Conservation (phyloP, 352 stramenopile genomes). For the Pythium aristosporum region DNA sequence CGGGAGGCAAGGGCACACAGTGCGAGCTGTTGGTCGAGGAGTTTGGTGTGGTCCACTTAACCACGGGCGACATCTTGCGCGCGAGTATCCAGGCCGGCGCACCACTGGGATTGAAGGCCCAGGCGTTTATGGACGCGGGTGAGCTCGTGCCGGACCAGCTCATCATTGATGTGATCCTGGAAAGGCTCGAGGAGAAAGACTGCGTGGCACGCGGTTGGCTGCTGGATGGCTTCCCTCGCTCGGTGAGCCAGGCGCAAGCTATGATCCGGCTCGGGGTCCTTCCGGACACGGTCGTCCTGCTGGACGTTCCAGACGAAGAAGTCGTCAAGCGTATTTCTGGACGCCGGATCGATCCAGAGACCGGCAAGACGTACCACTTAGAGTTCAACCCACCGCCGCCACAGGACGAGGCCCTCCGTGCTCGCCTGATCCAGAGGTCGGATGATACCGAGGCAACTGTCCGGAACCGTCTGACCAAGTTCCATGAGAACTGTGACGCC, state of each 20-base stretch:
- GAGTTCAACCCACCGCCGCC: slow-evolving; percentile 94
- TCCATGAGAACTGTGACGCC: slow-evolving; percentile 71
- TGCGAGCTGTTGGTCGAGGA: slow-evolving; percentile 82
- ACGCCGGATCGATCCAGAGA: slow-evolving; percentile 93
- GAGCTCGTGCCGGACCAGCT: slow-evolving; percentile 51
- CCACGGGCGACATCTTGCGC: slow-evolving; percentile 90
- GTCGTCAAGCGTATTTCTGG: slow-evolving; percentile 96
- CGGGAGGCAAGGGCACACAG: slow-evolving; percentile 96
- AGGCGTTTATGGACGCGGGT: slow-evolving; percentile 43
- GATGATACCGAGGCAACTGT: slow-evolving; percentile 94
- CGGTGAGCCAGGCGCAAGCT: slow-evolving; percentile 73
- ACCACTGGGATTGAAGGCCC: slow-evolving; percentile 34
- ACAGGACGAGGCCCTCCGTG: slow-evolving; percentile 56
- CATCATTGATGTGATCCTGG: slow-evolving; percentile 51
- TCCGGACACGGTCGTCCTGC: slow-evolving; percentile 89
- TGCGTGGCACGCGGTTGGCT: slow-evolving; percentile 85
- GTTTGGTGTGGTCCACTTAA: slow-evolving; percentile 90
- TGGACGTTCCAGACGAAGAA: slow-evolving; percentile 94
- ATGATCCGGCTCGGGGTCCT: slow-evolving; percentile 82
- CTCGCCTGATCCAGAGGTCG: slow-evolving; percentile 82
- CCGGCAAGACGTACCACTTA: slow-evolving; percentile 95
- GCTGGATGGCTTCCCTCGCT: slow-evolving; percentile 92
- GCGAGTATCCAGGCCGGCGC: slow-evolving; percentile 60
- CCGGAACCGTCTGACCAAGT: slow-evolving; percentile 84
- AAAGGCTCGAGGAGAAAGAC: slow-evolving; percentile 81